Conservation (phyloP, 2,329 filamentous ascomycete species). For the Fusarium dlaminii region DNA sequence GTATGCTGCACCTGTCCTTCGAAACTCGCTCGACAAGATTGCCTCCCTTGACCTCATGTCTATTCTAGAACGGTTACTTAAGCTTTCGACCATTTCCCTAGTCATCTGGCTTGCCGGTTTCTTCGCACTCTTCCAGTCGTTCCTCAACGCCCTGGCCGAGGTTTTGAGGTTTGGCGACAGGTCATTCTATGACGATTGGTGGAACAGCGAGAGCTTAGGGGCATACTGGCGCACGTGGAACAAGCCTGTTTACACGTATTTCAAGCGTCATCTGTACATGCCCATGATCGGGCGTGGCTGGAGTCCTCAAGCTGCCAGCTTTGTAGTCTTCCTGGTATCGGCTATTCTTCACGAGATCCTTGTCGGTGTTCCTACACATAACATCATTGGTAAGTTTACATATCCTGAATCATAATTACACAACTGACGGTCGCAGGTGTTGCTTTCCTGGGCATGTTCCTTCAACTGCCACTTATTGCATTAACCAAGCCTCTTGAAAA, state of each 20-base stretch:
- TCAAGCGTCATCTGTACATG: constrained; percentile 92
- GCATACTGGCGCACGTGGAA: constrained; percentile 98
- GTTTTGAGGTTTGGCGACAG: constrained; percentile 90
- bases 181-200: constrained; percentile 97
- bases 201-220: constrained; percentile 89
- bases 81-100: constrained; percentile 92
- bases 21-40: constrained; percentile 90
- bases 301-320: constrained; percentile 74
- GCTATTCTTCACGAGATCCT: constrained; percentile 91
- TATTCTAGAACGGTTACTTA: constrained; percentile 90
- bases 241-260: constrained; percentile 95
- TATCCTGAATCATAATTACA: background rate
- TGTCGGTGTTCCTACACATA: constrained; percentile 94
- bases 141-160: constrained; percentile 90
- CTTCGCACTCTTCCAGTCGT: constrained; percentile 94
- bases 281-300: constrained; percentile 88
- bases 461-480: constrained; percentile 88
- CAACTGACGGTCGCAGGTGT: constrained; percentile 66
- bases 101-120: constrained; percentile 98
- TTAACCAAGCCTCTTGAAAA: constrained; percentile 83
- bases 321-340: constrained; percentile 87
- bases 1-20: constrained; percentile 89
- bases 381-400: constrained; percentile 76
- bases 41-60: constrained; percentile 80
- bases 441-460: constrained; percentile 92